These are phyloP conservation scores for Leavenworthia alabamica DNA, from an alignment of 345 rosid genomes.

Conservation along the genomic window DNA sequence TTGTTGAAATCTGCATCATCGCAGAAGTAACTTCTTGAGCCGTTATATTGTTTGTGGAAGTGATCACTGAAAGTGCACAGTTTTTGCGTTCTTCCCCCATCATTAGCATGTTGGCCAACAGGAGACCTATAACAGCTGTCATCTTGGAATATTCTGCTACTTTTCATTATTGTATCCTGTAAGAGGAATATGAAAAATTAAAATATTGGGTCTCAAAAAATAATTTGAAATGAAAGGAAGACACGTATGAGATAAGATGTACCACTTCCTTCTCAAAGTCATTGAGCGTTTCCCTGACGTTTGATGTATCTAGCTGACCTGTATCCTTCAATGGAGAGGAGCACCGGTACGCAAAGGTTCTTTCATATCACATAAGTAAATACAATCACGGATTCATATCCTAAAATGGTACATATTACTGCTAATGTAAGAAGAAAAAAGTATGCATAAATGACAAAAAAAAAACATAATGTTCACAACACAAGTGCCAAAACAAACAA, in stretches of 20 bases:
- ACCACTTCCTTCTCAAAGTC: slow-evolving; percentile 53
- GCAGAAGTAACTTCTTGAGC: slow-evolving; percentile 32
- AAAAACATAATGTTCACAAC: neutral
- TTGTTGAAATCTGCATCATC: slow-evolving; percentile 16
- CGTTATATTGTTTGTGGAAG: slow-evolving; percentile 26
- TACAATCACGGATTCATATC: slow-evolving; percentile 3
- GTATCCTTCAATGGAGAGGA: slow-evolving; percentile 39
- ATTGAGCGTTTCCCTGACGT: slow-evolving; percentile 22
- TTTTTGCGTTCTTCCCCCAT: slow-evolving; percentile 26
- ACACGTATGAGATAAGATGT: slow-evolving; percentile 17
- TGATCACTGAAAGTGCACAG: slow-evolving; percentile 24
- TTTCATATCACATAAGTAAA: slow-evolving; percentile 14
- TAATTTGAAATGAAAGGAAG: neutral
- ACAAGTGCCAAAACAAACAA: neutral
- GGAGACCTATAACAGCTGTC: slow-evolving; percentile 31
- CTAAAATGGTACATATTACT: slow-evolving; percentile 3
- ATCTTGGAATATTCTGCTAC: slow-evolving; percentile 34
- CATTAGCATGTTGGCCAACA: slow-evolving; percentile 24
- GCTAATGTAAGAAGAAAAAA: neutral
- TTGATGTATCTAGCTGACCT: slow-evolving; percentile 32
- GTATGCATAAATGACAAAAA: neutral
- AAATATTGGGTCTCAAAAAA: neutral
- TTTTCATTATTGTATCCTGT: slow-evolving; percentile 52
- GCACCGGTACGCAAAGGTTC: slow-evolving; percentile 19
- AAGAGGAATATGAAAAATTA: slow-evolving; percentile 2